phyloP scores from a whole-genome alignment of 495 filamentous ascomycete species.

The Neurospora discreta region DNA sequence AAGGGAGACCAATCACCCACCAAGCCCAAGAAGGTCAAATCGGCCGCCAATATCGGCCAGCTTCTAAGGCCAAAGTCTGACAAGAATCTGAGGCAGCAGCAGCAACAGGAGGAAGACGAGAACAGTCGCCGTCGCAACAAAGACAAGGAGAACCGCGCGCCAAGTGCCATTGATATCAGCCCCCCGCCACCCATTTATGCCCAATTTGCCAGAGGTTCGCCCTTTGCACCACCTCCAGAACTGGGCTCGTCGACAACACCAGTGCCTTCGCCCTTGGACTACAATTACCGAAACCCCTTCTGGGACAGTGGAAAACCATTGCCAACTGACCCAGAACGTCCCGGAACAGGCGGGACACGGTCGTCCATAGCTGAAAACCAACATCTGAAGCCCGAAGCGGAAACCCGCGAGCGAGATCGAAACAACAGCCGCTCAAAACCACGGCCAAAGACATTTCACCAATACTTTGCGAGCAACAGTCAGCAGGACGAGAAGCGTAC shows the following conservation, averaged over 20 bases:
- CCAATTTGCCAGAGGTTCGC: conserved; percentile 42
- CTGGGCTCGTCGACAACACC: conserved; percentile 29
- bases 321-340: neutral
- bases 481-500: neutral
- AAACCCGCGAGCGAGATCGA: neutral
- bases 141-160: conserved; percentile 71
- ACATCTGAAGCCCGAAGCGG: neutral
- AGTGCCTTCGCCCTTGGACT: conserved; percentile 17
- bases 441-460: neutral
- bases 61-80: conserved; percentile 50
- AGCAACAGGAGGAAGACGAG: conserved; percentile 25
- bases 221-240: neutral
- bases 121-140: conserved; percentile 30
- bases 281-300: neutral
- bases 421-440: neutral
- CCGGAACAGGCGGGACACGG: neutral
- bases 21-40: conserved; percentile 76
- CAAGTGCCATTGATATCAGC: conserved; percentile 16
- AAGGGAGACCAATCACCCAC: conserved; percentile 24
- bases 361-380: neutral
- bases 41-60: conserved; percentile 62
- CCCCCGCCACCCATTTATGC: conserved; percentile 66
- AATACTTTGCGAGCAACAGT: neutral
- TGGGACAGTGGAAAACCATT: neutral
- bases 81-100: conserved; percentile 36